Evolutionary conservation across 208 protist species (phyloP).

Genomic region (Leishmania martiniquensis): DNA sequence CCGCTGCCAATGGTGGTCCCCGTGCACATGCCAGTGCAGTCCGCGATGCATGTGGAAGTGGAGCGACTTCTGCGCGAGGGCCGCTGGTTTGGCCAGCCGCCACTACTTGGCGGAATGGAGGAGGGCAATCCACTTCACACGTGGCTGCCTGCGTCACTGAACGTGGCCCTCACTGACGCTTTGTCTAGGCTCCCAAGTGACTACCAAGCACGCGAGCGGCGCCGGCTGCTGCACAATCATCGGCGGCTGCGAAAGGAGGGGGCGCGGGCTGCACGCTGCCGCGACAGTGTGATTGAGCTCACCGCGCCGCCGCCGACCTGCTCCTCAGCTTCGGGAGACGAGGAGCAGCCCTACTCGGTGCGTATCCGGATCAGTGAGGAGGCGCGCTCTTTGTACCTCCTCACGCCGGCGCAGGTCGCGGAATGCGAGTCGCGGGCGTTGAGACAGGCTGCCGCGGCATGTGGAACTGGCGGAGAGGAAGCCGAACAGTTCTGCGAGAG

Average conservation of each 20-base stretch:
- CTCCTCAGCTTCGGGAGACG: background rate
- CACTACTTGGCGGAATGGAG: background rate
- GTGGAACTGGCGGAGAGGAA: background rate
- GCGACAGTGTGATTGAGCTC: constrained; percentile 8
- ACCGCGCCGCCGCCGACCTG: background rate
- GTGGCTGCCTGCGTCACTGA: constrained; percentile 26
- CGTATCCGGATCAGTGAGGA: constrained; percentile 15
- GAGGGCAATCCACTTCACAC: constrained; percentile 8
- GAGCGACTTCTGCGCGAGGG: constrained; percentile 40
- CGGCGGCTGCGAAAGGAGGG: constrained; percentile 15
- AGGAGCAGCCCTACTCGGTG: background rate
- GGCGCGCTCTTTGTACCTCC: constrained; percentile 13
- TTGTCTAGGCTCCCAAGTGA: constrained; percentile 17
- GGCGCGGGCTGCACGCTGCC: constrained; percentile 11
- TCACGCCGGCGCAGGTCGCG: constrained; percentile 18
- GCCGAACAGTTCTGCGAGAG: background rate
- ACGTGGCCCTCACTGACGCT: constrained; percentile 17
- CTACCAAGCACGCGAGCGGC: constrained; percentile 6
- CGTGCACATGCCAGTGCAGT: constrained; percentile 33
- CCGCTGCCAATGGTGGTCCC: constrained; percentile 29
- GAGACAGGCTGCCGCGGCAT: background rate
- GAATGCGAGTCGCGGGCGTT: constrained; percentile 2
- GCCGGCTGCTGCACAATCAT: constrained; percentile 18
- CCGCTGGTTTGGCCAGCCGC: constrained; percentile 9
- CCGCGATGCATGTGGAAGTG: constrained; percentile 34